Base-by-base conservation (phyloP, 176 grass and related monocot genomes). In the Tillandsia fasciculata region DNA sequence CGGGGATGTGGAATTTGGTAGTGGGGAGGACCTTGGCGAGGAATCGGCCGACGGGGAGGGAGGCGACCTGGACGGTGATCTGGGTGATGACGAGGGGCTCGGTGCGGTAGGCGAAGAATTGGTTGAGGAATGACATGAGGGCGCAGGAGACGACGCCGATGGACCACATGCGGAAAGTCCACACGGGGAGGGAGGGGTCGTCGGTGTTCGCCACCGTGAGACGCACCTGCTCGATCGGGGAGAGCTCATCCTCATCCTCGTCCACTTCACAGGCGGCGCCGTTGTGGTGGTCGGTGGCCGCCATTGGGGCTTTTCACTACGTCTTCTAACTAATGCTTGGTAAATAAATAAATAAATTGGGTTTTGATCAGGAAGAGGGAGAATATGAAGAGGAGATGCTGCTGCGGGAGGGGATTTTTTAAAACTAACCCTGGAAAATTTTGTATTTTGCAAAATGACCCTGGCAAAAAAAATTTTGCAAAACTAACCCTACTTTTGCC, bases 111-210 rank as follows among this genome's bases (percentile, higher is more conserved):
- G 83, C 70, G 85, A 91, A 96, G 85, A 96, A 96, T 83, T 90
- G 88, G 92, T 96, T 91, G 47, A 96, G 80, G 88, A 96, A 96
- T 56, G 86, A 86, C 61, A 96, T 49, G 52, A 89, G 67, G 63
- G 70, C 80, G 85, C 88, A 91, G 1, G 92, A 84, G 2, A 83
- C 5, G 2, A 91, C 50, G 29, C 92, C 92, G 70, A 96, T 64
- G 69, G 69, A 70, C 88, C 92, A 96, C 85, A 91, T 91, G 69
- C 92, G 81, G 85, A 96, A 91, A 66, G 92, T 96, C 92, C 88
- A 86, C 83, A 96, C 92, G 17, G 92, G 92, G 11, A 91, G 75
- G 18, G 83, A 26, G 24, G 88, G 76, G 81, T 96, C 85, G 81
- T 96, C 92, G n/a, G 83, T 81, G 2, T 64, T 26, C 3, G 78